phyloP scores from a whole-genome alignment of 805 yeast species.

The Candida endomychidarum region DNA sequence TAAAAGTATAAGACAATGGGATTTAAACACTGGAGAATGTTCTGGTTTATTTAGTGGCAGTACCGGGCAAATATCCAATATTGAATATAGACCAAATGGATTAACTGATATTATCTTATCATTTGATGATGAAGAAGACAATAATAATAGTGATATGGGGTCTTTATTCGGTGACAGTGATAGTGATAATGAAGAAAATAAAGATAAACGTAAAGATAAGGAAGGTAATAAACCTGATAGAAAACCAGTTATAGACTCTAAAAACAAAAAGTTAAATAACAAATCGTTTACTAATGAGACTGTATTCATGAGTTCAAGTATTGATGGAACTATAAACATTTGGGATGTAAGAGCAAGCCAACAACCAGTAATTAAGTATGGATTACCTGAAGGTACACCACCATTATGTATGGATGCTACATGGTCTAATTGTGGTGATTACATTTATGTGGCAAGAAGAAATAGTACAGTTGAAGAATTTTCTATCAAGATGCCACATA shows the following conservation, averaged over 20 bases:
- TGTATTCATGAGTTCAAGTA: conserved; percentile 73
- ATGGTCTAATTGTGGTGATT: conserved; percentile 85
- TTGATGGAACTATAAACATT: conserved; percentile 76
- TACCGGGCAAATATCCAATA: conserved; percentile 75
- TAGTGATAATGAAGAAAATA: conserved; percentile 26
- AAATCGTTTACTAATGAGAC: conserved; percentile 37
- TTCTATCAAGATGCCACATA: conserved; percentile 58
- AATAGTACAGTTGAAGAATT: conserved; percentile 83
- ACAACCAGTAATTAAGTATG: conserved; percentile 46
- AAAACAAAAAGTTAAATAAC: conserved; percentile 14
- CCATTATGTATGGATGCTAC: conserved; percentile 93
- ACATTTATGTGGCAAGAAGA: conserved; percentile 81
- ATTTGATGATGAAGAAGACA: conserved; percentile 21
- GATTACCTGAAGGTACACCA: conserved; percentile 66
- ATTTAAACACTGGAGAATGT: conserved; percentile 67
- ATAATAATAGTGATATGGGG: conserved; percentile 39
- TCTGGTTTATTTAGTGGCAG: conserved; percentile 51
- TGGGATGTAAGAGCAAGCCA: conserved; percentile 70
- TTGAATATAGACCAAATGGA: conserved; percentile 68
- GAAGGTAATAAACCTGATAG: conserved; percentile 1
- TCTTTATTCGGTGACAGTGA: conserved; percentile 50
- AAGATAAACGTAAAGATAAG: conserved; percentile 17
- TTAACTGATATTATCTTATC: conserved; percentile 42
- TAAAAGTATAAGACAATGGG: conserved; percentile 77
- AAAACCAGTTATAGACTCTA: conserved; percentile 12